Conservation (phyloP, 1,139 yeast genomes). For the Candida sp. region DNA sequence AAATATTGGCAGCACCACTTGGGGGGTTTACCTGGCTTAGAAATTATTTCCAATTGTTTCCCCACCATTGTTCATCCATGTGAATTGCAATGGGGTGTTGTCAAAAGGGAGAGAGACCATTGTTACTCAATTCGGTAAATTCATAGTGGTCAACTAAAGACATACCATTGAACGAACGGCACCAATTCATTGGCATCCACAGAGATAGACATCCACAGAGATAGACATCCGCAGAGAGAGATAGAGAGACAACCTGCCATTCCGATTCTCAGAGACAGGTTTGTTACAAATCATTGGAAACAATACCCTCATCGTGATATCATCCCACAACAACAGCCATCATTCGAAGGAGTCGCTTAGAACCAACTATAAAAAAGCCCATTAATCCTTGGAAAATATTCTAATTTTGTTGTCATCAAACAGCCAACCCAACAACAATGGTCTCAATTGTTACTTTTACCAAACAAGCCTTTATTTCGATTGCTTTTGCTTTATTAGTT, state of each 20-base stretch:
- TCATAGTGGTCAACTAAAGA: neutral
- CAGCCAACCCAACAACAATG: neutral
- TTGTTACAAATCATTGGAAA: no score
- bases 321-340: no score
- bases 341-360: neutral
- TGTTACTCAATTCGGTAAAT: neutral
- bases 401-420: neutral
- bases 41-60: neutral
- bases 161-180: neutral
- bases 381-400: neutral
- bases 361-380: neutral
- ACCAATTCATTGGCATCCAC: neutral
- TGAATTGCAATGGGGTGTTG: neutral
- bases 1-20: neutral
- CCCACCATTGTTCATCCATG: neutral
- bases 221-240: no score
- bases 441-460: conserved; percentile 4
- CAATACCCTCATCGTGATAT: no score
- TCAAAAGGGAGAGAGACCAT: neutral
- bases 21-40: neutral
- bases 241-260: no score
- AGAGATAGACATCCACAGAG: no score
- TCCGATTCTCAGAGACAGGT: no score
- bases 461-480: conserved; percentile 3
- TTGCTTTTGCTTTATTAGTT: conserved; percentile 7